These are phyloP conservation scores for Penicillium bovifimosum DNA, from an alignment of 495 filamentous ascomycete genomes.

Conservation along the genomic window DNA sequence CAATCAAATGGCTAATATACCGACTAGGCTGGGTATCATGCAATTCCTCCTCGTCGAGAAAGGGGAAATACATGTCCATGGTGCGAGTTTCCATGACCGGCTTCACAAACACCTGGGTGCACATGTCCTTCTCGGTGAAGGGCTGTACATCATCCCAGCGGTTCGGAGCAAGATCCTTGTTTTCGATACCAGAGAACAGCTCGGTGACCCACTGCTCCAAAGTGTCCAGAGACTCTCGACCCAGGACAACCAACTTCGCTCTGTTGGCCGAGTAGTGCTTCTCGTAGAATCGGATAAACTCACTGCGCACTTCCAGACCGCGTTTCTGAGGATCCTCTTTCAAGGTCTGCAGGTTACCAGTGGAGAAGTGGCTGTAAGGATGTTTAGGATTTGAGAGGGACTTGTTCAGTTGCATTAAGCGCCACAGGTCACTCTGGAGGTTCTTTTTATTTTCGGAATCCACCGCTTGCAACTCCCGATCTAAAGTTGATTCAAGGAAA, in stretches of 20 bases:
- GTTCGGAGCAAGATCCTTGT: conserved; percentile 78
- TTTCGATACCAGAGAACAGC: conserved; percentile 74
- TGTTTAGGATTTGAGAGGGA: conserved; percentile 83
- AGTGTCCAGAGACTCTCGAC: conserved; percentile 81
- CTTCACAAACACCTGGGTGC: conserved; percentile 85
- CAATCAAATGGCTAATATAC: conserved; percentile 90
- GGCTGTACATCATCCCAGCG: conserved; percentile 73
- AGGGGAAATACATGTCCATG: conserved; percentile 83
- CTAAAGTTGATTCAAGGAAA: conserved; percentile 83
- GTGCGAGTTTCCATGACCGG: conserved; percentile 90
- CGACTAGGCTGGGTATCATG: conserved; percentile 81
- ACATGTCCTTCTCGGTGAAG: conserved; percentile 60
- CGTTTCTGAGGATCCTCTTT: conserved; percentile 76
- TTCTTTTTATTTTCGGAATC: conserved; percentile 99
- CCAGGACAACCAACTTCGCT: conserved; percentile 92
- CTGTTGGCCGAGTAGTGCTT: conserved; percentile 91
- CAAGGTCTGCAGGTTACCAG: conserved; percentile 84
- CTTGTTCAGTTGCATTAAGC: conserved; percentile 87
- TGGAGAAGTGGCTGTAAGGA: conserved; percentile 95
- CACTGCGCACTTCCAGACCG: conserved; percentile 82
- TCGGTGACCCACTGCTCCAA: conserved; percentile 85
- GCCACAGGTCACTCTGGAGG: conserved; percentile 91
- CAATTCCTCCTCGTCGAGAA: conserved; percentile 77
- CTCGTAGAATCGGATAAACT: conserved; percentile 91
- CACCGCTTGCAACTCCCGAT: conserved; percentile 86